phyloP scores from a whole-genome alignment of 306 rosid species.

The Pyrus bretschneideri region DNA sequence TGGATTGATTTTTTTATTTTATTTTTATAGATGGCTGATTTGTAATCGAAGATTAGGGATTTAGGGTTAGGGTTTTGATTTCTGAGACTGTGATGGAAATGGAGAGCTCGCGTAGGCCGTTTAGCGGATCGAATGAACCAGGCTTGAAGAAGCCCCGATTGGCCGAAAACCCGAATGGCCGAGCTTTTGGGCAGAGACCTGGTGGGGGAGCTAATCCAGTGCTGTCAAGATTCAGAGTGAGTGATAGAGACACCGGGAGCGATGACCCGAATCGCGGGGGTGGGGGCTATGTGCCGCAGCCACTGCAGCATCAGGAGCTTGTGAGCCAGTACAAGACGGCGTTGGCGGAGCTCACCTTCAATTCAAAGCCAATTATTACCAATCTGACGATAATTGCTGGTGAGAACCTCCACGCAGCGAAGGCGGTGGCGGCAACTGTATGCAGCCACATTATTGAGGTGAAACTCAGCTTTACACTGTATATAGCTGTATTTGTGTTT shows the following conservation, averaged over 20 bases:
- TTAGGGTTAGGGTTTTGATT: conserved; percentile 46
- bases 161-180: conserved; percentile 38
- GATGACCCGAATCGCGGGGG: conserved; percentile 40
- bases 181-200: conserved; percentile 52
- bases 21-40: neutral
- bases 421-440: conserved; percentile 56
- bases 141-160: conserved; percentile 79
- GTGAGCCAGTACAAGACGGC: conserved; percentile 67
- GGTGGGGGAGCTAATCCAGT: conserved; percentile 26
- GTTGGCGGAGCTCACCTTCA: conserved; percentile 81
- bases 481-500: conserved; percentile 36
- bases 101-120: conserved; percentile 77
- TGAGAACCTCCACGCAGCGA: conserved; percentile 57
- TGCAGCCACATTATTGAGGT: conserved; percentile 89
- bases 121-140: conserved; percentile 74
- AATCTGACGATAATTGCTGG: conserved; percentile 89
- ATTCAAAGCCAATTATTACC: conserved; percentile 83
- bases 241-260: conserved; percentile 47
- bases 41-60: conserved; percentile 20
- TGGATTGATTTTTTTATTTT: neutral
- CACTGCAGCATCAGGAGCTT: conserved; percentile 55
- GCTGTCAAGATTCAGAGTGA: conserved; percentile 42
- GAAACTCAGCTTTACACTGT: conserved; percentile 53
- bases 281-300: conserved; percentile 72
- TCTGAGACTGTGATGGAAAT: conserved; percentile 40